Conservation (phyloP, 345 rosid genomes). For the Populus nigra region DNA sequence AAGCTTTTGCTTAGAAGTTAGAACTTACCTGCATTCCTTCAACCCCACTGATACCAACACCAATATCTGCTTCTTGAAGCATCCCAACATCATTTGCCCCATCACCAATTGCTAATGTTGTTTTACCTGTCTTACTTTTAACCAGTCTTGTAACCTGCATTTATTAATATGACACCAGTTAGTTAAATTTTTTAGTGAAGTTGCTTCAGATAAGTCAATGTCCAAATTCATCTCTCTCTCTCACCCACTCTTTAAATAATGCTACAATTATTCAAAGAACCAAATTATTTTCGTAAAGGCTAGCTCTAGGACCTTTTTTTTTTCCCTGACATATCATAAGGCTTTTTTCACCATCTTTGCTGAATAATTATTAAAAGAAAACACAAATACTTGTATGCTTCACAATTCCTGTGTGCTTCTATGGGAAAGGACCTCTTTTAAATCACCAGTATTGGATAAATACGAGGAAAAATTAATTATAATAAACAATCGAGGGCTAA, state of each 20-base stretch:
- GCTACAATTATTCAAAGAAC: not conserved
- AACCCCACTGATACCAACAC: slow-evolving; percentile 91
- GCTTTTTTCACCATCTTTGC: not conserved
- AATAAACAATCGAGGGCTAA: not conserved
- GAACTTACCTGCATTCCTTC: slow-evolving; percentile 92
- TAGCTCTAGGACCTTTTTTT: no score
- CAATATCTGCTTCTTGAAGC: slow-evolving; percentile 99
- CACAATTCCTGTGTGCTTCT: no score
- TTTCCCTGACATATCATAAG: not conserved
- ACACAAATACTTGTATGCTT: no score
- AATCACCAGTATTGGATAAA: not conserved
- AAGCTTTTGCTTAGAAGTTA: not conserved
- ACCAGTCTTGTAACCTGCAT: slow-evolving; percentile 92
- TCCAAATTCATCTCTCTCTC: not conserved
- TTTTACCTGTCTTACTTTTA: slow-evolving; percentile 71
- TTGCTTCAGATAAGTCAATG: slow-evolving; percentile 1
- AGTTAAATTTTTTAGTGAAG: slow-evolving; percentile 1
- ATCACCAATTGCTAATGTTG: slow-evolving; percentile 91
- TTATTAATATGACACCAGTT: not conserved
- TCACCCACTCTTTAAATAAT: not conserved
- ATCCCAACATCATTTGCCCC: slow-evolving; percentile 99
- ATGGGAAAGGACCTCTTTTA: no score
- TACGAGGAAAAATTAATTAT: not conserved
- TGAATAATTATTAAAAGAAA: not conserved
- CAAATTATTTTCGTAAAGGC: not conserved